phyloP scores from a whole-genome alignment of 2,329 filamentous ascomycete species.

The Sporothrix euskadiensis region DNA sequence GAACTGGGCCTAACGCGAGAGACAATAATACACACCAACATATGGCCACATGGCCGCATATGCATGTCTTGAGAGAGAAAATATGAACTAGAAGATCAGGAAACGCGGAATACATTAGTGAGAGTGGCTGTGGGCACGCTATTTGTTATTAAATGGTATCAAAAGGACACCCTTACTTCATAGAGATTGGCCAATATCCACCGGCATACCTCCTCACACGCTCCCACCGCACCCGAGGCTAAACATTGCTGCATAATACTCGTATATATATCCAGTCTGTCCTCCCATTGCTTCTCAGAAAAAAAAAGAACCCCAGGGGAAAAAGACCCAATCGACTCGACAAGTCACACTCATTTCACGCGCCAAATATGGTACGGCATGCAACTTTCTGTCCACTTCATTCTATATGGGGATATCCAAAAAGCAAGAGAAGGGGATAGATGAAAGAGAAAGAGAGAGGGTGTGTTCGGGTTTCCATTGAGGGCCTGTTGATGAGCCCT shows the following conservation, averaged over 20 bases:
- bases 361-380: not conserved
- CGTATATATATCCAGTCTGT: constrained; percentile 1
- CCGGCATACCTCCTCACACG: not conserved
- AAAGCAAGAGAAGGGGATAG: not conserved
- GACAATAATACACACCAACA: not conserved
- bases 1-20: not conserved
- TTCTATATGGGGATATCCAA: constrained; percentile 11
- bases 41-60: not conserved
- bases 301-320: not conserved
- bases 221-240: not conserved
- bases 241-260: not conserved
- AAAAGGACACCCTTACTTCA: not conserved
- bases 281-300: not conserved
- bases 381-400: not conserved
- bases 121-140: not conserved
- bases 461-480: not conserved
- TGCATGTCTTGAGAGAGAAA: not conserved
- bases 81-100: not conserved
- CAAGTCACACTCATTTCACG: not conserved
- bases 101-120: not conserved
- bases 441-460: not conserved
- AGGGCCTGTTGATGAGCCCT: not conserved
- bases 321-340: not conserved
- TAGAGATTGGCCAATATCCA: not conserved
- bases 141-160: not conserved